Evolutionary conservation across 2,329 filamentous ascomycete genomes (phyloP).

Genomic region (Colletotrichum trifolii): DNA sequence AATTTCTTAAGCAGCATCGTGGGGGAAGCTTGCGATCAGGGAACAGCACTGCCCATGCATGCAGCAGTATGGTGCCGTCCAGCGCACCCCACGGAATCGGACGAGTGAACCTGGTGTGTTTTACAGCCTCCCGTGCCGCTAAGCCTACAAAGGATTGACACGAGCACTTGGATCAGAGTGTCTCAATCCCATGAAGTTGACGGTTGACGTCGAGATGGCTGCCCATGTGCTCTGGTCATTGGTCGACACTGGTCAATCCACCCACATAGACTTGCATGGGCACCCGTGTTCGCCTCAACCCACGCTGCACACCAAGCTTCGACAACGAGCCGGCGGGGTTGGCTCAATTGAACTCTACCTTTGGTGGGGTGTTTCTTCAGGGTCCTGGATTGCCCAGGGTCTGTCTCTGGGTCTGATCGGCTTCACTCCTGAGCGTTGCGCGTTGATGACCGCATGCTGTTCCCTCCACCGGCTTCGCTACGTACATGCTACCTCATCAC

Average conservation of each 20-base stretch:
- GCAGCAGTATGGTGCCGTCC: background rate
- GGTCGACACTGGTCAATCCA: constrained; percentile 44
- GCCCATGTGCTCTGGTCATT: constrained; percentile 57
- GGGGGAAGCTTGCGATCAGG: constrained; percentile 14
- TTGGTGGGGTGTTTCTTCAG: constrained; percentile 30
- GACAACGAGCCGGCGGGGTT: constrained; percentile 30
- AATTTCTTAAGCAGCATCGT: constrained; percentile 1
- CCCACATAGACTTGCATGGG: constrained; percentile 30
- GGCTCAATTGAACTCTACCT: constrained; percentile 26
- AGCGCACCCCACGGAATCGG: constrained; percentile 18
- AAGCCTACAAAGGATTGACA: constrained; percentile 30
- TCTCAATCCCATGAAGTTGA: constrained; percentile 4
- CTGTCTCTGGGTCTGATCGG: constrained; percentile 8
- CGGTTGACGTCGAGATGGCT: constrained; percentile 33
- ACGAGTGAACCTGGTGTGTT: constrained; percentile 12
- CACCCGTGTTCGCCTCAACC: constrained; percentile 24
- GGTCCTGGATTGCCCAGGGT: constrained; percentile 20
- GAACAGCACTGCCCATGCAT: background rate
- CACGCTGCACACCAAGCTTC: constrained; percentile 15
- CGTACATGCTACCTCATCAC: constrained; percentile 21
- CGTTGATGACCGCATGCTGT: constrained; percentile 18
- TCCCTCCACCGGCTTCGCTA: background rate
- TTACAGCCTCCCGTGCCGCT: constrained; percentile 27
- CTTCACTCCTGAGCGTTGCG: constrained; percentile 18
- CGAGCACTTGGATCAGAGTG: constrained; percentile 25